A percentile compares a stretch with the other conserved stretches of the same genome.
These are phyloP conservation scores for Fusarium hostae DNA, from an alignment of 2,329 filamentous ascomycete species.

Conservation along the genomic window DNA sequence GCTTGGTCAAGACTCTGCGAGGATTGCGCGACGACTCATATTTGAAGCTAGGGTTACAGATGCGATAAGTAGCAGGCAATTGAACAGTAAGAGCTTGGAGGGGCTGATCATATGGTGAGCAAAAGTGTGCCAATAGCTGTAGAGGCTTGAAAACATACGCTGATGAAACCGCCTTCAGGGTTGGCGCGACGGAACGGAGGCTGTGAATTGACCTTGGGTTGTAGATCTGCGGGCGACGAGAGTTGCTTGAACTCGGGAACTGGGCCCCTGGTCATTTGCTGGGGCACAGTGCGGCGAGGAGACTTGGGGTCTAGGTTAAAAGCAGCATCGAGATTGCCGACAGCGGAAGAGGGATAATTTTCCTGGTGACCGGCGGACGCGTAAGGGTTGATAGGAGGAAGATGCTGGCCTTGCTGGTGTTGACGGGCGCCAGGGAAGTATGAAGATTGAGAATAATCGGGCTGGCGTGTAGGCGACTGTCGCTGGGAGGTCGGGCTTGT, in stretches of 20 bases:
- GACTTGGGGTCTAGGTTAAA: conserved; percentile 68
- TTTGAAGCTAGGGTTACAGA: conserved; percentile 98
- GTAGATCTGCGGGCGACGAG: conserved; percentile 76
- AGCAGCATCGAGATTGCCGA: conserved; percentile 76
- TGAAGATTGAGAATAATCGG: conserved; percentile 69
- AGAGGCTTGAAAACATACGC: conserved; percentile 66
- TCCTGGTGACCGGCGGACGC: conserved; percentile 68
- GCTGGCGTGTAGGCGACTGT: conserved; percentile 81
- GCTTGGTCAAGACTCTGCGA: conserved; percentile 93
- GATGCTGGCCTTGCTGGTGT: conserved; percentile 67
- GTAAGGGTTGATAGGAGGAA: conserved; percentile 79
- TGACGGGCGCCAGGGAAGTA: conserved; percentile 60
- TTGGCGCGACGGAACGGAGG: conserved; percentile 93
- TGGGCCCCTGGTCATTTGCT: conserved; percentile 67
- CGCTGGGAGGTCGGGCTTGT: conserved; percentile 65
- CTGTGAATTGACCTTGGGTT: conserved; percentile 85
- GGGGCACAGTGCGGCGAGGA: conserved; percentile 63
- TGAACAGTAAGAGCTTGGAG: conserved; percentile 95
- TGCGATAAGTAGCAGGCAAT: conserved; percentile 93
- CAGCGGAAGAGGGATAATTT: conserved; percentile 78
- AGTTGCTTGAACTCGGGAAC: conserved; percentile 91
- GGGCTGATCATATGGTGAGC: conserved; percentile 66
- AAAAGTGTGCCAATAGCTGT: background rate
- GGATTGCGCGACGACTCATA: conserved; percentile 98
- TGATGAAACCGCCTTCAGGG: conserved; percentile 97